Evolutionary conservation across 768 basidiomycete genomes (phyloP).

Genomic region (Sarcomyxa edulis): DNA sequence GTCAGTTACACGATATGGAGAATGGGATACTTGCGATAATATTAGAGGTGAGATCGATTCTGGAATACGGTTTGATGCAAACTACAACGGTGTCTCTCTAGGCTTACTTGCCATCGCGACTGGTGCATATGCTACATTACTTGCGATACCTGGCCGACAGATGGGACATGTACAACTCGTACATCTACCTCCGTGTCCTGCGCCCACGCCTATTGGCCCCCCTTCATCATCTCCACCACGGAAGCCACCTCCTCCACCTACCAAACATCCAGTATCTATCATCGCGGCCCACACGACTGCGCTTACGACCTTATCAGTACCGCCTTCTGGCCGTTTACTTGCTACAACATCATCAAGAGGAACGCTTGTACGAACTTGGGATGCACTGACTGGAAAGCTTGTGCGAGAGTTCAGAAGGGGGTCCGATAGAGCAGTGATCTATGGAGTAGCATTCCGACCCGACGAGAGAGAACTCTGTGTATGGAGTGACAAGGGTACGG

Average conservation of each 20-base stretch:
- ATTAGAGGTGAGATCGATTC: constrained; percentile 49
- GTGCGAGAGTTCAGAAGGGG: constrained; percentile 80
- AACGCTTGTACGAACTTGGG: constrained; percentile 87
- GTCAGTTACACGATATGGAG: constrained; percentile 55
- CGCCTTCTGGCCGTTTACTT: constrained; percentile 71
- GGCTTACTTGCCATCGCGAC: constrained; percentile 82
- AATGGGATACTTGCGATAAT: constrained; percentile 90
- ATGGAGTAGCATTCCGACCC: constrained; percentile 81
- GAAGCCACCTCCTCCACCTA: constrained; percentile 50
- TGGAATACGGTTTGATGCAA: neutral
- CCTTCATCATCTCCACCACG: constrained; percentile 46
- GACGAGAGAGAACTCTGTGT: constrained; percentile 86
- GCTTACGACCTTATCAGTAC: constrained; percentile 71
- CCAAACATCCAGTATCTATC: constrained; percentile 70
- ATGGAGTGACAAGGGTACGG: constrained; percentile 94
- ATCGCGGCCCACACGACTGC: constrained; percentile 81
- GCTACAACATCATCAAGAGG: constrained; percentile 83
- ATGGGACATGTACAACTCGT: constrained; percentile 85
- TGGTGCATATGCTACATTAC: constrained; percentile 69
- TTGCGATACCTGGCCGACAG: constrained; percentile 82
- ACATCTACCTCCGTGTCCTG: constrained; percentile 75
- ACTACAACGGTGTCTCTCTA: constrained; percentile 14
- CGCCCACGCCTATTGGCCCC: constrained; percentile 51
- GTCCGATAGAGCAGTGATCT: constrained; percentile 86
- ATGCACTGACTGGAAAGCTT: constrained; percentile 65